A percentile compares a stretch with the other conserved stretches of the same genome.
These are phyloP conservation scores for Scortechinia acanthostroma DNA, from an alignment of 2,329 filamentous ascomycete genomes.

Conservation along the genomic window DNA sequence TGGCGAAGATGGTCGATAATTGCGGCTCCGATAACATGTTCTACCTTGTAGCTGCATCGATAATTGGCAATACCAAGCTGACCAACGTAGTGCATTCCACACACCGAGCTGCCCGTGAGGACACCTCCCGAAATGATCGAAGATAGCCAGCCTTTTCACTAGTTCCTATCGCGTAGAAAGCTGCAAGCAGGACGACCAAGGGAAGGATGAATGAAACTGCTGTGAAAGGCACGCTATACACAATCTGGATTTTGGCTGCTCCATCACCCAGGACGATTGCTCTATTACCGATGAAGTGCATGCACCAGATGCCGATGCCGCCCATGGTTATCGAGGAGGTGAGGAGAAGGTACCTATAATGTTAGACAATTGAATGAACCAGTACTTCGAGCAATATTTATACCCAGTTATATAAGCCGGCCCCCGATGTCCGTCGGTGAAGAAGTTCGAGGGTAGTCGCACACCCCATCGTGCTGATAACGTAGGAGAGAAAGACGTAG, in stretches of 20 bases:
- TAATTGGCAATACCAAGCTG: constrained; percentile 57
- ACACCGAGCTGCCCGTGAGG: constrained; percentile 46
- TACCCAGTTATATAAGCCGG: constrained; percentile 37
- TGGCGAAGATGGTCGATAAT: constrained; percentile 46
- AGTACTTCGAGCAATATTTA: constrained; percentile 6
- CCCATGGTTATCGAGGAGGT: constrained; percentile 34
- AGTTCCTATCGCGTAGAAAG: constrained; percentile 41
- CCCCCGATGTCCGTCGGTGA: constrained; percentile 41
- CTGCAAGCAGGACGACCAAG: constrained; percentile 43
- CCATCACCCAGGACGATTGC: constrained; percentile 48
- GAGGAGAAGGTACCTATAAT: constrained; percentile 34
- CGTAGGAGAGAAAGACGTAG: constrained; percentile 44
- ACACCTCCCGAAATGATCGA: constrained; percentile 35
- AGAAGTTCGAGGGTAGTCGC: constrained; percentile 51
- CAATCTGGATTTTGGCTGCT: constrained; percentile 36
- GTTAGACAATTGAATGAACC: neutral
- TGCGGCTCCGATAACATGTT: constrained; percentile 41
- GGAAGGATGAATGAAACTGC: constrained; percentile 50
- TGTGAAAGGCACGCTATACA: constrained; percentile 47
- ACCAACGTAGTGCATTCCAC: constrained; percentile 57
- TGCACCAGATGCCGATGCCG: constrained; percentile 36
- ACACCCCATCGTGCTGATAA: constrained; percentile 49
- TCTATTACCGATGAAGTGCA: constrained; percentile 56
- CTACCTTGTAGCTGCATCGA: constrained; percentile 31
- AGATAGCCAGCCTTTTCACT: constrained; percentile 24